phyloP scores from a whole-genome alignment of 2,329 filamentous ascomycete genomes.

The Rhinocladiella similis region DNA sequence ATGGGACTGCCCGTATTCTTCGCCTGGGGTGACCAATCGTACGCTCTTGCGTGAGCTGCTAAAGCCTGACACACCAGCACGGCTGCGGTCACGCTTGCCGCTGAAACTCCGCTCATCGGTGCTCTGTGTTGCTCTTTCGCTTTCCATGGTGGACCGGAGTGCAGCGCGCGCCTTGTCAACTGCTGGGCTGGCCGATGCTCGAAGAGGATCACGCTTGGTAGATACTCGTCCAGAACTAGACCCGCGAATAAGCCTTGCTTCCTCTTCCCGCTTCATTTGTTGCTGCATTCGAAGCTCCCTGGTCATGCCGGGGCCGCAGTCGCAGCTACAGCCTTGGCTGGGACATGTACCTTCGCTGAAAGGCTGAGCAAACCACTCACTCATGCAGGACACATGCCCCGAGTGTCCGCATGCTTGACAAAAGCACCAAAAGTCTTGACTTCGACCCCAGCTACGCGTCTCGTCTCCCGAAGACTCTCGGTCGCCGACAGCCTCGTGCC shows the following conservation, averaged over 20 bases:
- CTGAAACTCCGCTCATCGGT: constrained; percentile 22
- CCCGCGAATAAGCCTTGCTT: constrained; percentile 27
- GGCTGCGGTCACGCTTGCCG: constrained; percentile 26
- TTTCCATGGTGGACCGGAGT: constrained; percentile 37
- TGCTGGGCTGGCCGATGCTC: constrained; percentile 46
- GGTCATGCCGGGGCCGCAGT: constrained; percentile 55
- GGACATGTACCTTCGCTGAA: constrained; percentile 57
- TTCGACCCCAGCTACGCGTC: constrained; percentile 6
- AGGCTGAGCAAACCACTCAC: constrained; percentile 54
- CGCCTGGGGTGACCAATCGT: constrained; percentile 44
- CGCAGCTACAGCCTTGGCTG: constrained; percentile 60
- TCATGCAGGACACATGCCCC: constrained; percentile 59
- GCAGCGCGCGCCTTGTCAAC: constrained; percentile 48
- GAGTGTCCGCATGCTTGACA: constrained; percentile 63
- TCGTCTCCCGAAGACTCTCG: background rate
- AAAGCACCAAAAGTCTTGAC: constrained; percentile 50
- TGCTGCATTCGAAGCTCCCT: constrained; percentile 41
- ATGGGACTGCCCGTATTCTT: constrained; percentile 32
- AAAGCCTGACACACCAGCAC: constrained; percentile 32
- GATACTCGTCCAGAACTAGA: constrained; percentile 36
- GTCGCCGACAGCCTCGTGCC: background rate
- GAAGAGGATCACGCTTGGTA: constrained; percentile 47
- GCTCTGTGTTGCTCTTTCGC: constrained; percentile 28
- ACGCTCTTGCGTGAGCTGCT: constrained; percentile 45
- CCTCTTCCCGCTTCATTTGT: constrained; percentile 34